A percentile compares a stretch with the other conserved stretches of the same genome.
phyloP scores from a whole-genome alignment of 495 filamentous ascomycete genomes.

The Amniculicola lignicola region DNA sequence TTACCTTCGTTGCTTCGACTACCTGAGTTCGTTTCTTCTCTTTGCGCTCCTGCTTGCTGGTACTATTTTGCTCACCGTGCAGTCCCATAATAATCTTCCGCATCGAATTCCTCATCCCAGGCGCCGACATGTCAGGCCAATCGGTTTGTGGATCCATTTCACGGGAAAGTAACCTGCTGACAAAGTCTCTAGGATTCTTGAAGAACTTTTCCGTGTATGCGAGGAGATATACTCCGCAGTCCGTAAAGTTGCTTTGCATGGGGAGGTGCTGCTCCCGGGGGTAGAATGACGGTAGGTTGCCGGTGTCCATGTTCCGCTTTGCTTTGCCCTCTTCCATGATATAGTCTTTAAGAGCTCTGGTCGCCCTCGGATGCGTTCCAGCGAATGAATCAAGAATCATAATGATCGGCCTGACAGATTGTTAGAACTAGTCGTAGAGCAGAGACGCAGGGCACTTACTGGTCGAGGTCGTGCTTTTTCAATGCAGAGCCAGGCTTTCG shows the following conservation, averaged over 20 bases:
- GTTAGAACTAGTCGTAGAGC: background rate
- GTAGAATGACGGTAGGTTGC: too few species aligned
- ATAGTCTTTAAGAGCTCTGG: constrained; percentile 70
- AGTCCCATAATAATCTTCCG: constrained; percentile 47
- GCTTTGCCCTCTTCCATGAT: constrained; percentile 65
- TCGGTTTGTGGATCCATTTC: constrained; percentile 49
- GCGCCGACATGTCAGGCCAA: constrained; percentile 55
- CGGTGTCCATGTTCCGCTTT: constrained; percentile 65
- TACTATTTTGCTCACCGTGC: constrained; percentile 12
- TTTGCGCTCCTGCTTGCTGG: constrained; percentile 44
- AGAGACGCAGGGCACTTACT: constrained; percentile 3
- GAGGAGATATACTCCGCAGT: constrained; percentile 85
- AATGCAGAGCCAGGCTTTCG: constrained; percentile 16
- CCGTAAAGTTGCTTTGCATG: constrained; percentile 75
- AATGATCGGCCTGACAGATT: constrained; percentile 60
- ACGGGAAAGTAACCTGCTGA: constrained; percentile 51
- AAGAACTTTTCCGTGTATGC: constrained; percentile 81
- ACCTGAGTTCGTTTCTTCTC: too few species aligned
- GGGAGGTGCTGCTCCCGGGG: constrained; percentile 61
- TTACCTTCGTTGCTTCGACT: too few species aligned
- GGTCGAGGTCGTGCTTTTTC: constrained; percentile 31
- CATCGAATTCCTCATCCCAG: constrained; percentile 52
- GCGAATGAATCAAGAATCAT: constrained; percentile 88
- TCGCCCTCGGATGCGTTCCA: constrained; percentile 54
- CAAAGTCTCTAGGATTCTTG: constrained; percentile 62